phyloP scores from a whole-genome alignment of 1,139 yeast genomes.

The Zygoascus sp. region DNA sequence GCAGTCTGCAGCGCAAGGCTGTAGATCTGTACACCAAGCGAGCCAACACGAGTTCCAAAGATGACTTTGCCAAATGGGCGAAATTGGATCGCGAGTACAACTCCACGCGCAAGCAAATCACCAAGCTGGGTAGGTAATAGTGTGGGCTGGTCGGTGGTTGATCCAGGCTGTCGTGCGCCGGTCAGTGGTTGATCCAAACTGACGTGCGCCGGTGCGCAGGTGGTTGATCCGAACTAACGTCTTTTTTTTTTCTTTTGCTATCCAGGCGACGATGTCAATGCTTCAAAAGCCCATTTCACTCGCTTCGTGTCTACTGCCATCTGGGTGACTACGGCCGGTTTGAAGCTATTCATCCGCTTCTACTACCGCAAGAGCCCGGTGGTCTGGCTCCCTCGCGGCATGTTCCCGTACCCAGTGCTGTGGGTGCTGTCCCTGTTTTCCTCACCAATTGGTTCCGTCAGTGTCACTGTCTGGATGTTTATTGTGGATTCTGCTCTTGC shows the following conservation, averaged over 20 bases:
- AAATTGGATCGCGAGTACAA: slow-evolving; percentile 74
- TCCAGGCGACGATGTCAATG: slow-evolving; percentile 5
- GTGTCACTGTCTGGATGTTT: slow-evolving; percentile 38
- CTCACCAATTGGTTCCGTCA: slow-evolving; percentile 43
- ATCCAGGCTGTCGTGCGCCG: too few relatives aligned
- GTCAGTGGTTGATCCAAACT: too few relatives aligned
- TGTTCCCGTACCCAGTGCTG: slow-evolving; percentile 54
- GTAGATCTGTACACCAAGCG: slow-evolving; percentile 49
- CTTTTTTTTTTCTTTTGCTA: not conserved
- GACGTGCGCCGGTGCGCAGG: too few relatives aligned
- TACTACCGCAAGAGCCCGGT: slow-evolving; percentile 57
- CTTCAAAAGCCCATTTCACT: slow-evolving; percentile 40
- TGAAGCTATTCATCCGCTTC: slow-evolving; percentile 46
- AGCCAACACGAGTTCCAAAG: slow-evolving; percentile 73
- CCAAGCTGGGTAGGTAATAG: slow-evolving; percentile 33
- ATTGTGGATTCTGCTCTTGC: slow-evolving; percentile 30
- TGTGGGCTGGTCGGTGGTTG: not conserved
- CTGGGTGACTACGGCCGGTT: slow-evolving; percentile 35
- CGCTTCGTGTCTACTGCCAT: slow-evolving; percentile 25
- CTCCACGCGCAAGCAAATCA: slow-evolving; percentile 51
- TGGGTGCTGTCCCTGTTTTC: slow-evolving; percentile 60
- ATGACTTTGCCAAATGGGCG: slow-evolving; percentile 95
- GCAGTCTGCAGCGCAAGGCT: slow-evolving; percentile 45
- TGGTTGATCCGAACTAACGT: too few relatives aligned
- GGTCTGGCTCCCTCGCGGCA: slow-evolving; percentile 55